A percentile compares a stretch with the other conserved stretches of the same genome.
These are phyloP conservation scores for Choiromyces venosus DNA, from an alignment of 495 filamentous ascomycete species.

Conservation along the genomic window DNA sequence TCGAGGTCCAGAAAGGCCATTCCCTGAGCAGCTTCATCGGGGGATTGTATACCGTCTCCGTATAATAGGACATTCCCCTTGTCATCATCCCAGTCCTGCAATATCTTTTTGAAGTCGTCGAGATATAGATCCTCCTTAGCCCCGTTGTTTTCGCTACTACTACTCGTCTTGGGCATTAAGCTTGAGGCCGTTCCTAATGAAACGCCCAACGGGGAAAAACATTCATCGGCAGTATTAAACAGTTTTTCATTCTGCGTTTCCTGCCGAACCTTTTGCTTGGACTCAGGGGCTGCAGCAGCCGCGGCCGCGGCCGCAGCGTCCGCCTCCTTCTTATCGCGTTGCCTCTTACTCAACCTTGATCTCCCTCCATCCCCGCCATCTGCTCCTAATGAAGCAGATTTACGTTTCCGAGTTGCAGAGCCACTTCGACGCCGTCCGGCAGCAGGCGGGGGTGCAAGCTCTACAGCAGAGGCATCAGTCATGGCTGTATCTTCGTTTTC, in stretches of 20 bases:
- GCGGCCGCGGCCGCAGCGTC: slow-evolving; percentile 38
- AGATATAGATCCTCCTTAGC: slow-evolving; percentile 37
- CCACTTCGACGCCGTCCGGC: slow-evolving; percentile 31
- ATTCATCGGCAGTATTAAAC: slow-evolving; percentile 38
- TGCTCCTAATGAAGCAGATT: slow-evolving; percentile 37
- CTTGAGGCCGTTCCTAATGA: slow-evolving; percentile 33
- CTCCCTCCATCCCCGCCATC: slow-evolving; percentile 33
- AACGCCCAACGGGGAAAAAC: slow-evolving; percentile 35
- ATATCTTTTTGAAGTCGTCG: slow-evolving; percentile 52
- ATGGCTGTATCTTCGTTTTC: slow-evolving; percentile 42
- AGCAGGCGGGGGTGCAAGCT: slow-evolving; percentile 17
- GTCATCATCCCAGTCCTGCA: slow-evolving; percentile 57
- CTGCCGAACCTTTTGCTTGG: slow-evolving; percentile 37
- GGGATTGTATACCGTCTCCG: slow-evolving; percentile 49
- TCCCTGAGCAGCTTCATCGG: slow-evolving; percentile 40
- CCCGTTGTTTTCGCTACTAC: slow-evolving; percentile 1
- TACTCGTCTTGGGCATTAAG: slow-evolving; percentile 22
- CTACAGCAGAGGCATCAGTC: slow-evolving; percentile 37
- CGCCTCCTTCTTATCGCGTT: slow-evolving; percentile 41
- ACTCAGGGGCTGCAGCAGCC: slow-evolving; percentile 33
- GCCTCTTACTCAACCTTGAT: slow-evolving; percentile 40
- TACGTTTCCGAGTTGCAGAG: slow-evolving; percentile 40
- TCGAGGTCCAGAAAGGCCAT: slow-evolving; percentile 42
- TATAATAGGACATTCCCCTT: slow-evolving; percentile 55
- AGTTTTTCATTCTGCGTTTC: slow-evolving; percentile 41